phyloP scores from a whole-genome alignment of 768 basidiomycete species.

The Heimioporus sp. region DNA sequence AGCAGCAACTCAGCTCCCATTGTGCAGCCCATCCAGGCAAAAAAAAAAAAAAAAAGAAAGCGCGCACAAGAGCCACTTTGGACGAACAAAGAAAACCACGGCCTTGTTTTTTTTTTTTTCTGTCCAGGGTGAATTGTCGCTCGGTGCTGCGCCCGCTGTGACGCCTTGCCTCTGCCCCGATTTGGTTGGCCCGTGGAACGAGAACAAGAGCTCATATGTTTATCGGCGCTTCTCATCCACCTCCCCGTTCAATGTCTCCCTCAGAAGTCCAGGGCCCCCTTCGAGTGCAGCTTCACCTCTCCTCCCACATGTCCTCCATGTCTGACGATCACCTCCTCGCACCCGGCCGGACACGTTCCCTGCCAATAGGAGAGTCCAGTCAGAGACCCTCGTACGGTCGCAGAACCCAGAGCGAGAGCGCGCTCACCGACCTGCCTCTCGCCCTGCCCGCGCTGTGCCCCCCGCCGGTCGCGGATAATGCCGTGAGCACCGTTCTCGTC shows the following conservation, averaged over 20 bases:
- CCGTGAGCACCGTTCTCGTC: conserved; percentile 14
- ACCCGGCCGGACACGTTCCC: conserved; percentile 19
- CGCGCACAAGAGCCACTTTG: neutral
- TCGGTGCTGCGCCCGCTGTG: no score
- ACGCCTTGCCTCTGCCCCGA: conserved; percentile 14
- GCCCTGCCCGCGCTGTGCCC: conserved; percentile 13
- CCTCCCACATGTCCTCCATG: conserved; percentile 10
- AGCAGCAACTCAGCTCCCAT: conserved; percentile 7
- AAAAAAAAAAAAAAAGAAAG: neutral
- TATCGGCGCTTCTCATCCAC: neutral
- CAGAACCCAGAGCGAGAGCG: conserved; percentile 25
- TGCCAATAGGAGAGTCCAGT: conserved; percentile 23
- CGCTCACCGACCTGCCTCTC: conserved; percentile 4
- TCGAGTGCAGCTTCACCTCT: conserved; percentile 17
- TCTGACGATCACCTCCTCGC: conserved; percentile 8
- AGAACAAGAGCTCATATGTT: conserved; percentile 15
- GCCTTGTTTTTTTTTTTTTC: no score
- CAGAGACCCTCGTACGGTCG: conserved; percentile 21
- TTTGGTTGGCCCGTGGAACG: conserved; percentile 14
- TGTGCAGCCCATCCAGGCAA: neutral
- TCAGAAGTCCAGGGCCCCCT: conserved; percentile 23
- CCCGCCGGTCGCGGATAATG: conserved; percentile 19
- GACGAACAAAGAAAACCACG: neutral
- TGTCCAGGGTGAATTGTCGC: no score
- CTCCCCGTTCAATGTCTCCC: conserved; percentile 12